These are phyloP conservation scores for Trichoderma afroharzianum DNA, from an alignment of 2,329 filamentous ascomycete genomes.

Conservation along the genomic window DNA sequence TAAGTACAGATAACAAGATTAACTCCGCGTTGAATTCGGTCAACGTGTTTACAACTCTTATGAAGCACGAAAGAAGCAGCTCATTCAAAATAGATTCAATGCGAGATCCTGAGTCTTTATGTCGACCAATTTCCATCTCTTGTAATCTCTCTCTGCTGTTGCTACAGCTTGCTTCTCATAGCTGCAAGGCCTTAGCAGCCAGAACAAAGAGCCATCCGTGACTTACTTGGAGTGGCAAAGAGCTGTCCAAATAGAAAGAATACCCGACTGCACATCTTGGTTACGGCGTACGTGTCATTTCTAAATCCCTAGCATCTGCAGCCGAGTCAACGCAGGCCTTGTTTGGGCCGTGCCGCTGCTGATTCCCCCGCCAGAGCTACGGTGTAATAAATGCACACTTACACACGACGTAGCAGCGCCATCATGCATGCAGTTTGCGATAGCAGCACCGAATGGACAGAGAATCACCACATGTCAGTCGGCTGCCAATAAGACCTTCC, in stretches of 20 bases:
- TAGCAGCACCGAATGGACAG: slow-evolving; percentile 7
- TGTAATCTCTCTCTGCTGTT: too few species aligned
- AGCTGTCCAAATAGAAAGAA: neutral
- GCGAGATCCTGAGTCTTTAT: neutral
- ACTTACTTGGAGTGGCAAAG: neutral
- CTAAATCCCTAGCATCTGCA: neutral
- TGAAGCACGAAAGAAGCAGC: neutral
- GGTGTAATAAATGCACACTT: neutral
- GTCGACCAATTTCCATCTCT: neutral
- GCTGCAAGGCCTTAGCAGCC: neutral
- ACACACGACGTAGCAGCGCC: neutral
- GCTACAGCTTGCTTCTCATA: neutral
- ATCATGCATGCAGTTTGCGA: slow-evolving; percentile 6
- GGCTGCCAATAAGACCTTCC: slow-evolving; percentile 13
- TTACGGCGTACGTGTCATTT: neutral
- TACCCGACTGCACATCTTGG: neutral
- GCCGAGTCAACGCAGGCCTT: neutral
- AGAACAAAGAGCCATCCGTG: neutral
- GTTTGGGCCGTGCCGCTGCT: neutral
- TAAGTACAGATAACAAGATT: neutral
- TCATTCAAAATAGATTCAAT: neutral
- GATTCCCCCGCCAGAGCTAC: neutral
- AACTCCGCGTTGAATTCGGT: neutral
- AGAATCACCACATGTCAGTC: neutral
- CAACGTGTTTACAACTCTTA: neutral